Conservation (phyloP, 2,329 filamentous ascomycete species). For the Cordyceps tenuipes region DNA sequence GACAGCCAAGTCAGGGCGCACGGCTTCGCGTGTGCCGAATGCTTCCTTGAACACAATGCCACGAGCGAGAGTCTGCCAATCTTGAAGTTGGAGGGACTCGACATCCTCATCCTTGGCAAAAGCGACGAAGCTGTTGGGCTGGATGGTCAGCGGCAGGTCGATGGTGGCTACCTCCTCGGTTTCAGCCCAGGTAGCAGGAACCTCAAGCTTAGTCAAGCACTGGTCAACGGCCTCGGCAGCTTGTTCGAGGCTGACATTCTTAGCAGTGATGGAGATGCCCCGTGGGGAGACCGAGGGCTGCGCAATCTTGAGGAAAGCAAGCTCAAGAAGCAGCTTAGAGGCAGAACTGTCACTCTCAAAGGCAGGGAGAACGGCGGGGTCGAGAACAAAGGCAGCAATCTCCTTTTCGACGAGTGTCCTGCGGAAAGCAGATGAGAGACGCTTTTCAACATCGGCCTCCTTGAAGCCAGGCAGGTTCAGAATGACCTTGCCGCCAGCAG, state of each 20-base stretch:
- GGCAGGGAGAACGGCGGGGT: slow-evolving; percentile 59
- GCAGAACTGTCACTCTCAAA: slow-evolving; percentile 58
- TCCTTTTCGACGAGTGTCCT: slow-evolving; percentile 63
- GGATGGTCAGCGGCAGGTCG: slow-evolving; percentile 52
- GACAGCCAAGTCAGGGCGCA: slow-evolving; percentile 78
- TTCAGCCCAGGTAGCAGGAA: slow-evolving; percentile 82
- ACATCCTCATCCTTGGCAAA: slow-evolving; percentile 73
- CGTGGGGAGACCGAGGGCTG: slow-evolving; percentile 57
- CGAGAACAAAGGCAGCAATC: slow-evolving; percentile 65
- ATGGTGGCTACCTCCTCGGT: slow-evolving; percentile 44
- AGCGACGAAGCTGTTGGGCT: slow-evolving; percentile 70
- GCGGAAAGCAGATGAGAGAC: slow-evolving; percentile 61
- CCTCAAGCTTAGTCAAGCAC: slow-evolving; percentile 62
- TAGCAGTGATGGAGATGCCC: slow-evolving; percentile 56
- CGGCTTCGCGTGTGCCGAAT: slow-evolving; percentile 61
- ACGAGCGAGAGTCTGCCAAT: slow-evolving; percentile 81
- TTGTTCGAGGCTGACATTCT: slow-evolving; percentile 42
- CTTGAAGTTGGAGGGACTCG: slow-evolving; percentile 53
- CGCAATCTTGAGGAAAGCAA: slow-evolving; percentile 75
- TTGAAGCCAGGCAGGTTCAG: slow-evolving; percentile 72
- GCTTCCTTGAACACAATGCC: slow-evolving; percentile 91
- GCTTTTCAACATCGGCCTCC: slow-evolving; percentile 84
- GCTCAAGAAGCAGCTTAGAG: slow-evolving; percentile 61
- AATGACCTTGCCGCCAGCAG: slow-evolving; percentile 63
- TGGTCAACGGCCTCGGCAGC: slow-evolving; percentile 59